Percentiles rank a stretch among this genome's conserved stretches.
phyloP scores from a whole-genome alignment of 164 flowering plant species.

The Pachysandra terminalis region DNA sequence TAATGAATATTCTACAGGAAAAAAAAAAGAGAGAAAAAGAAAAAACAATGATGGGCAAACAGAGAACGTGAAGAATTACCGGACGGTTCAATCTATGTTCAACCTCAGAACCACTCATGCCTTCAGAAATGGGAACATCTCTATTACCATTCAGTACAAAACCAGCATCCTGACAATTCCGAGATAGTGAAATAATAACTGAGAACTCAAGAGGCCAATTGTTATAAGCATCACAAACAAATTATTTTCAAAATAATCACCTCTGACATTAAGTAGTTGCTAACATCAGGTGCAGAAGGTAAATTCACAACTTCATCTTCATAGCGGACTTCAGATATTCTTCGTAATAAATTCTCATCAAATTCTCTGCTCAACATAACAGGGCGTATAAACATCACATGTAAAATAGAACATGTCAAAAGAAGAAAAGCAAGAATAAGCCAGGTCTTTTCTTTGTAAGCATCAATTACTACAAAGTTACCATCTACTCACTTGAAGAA shows the following conservation, averaged over 20 bases:
- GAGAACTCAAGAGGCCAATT: background rate
- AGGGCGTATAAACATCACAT: conserved; percentile 1
- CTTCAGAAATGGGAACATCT: conserved; percentile 59
- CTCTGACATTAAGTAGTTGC: conserved; percentile 79
- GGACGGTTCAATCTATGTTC: conserved; percentile 45
- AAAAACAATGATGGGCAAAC: too few species aligned
- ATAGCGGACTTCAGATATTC: conserved; percentile 56
- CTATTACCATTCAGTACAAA: conserved; percentile 55
- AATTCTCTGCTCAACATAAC: conserved; percentile 55
- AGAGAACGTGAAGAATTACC: conserved; percentile 24
- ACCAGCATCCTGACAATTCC: conserved; percentile 56
- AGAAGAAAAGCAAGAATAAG: background rate
- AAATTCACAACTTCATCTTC: conserved; percentile 73
- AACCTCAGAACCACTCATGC: conserved; percentile 71
- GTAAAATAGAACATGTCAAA: background rate
- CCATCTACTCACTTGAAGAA: conserved; percentile 76
- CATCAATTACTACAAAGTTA: background rate
- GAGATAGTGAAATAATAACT: conserved; percentile 4
- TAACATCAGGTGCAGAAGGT: conserved; percentile 84
- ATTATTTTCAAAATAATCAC: conserved; percentile 27
- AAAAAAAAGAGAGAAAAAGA: too few species aligned
- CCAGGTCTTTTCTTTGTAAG: background rate
- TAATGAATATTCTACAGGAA: too few species aligned
- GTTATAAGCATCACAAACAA: background rate
- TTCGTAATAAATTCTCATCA: conserved; percentile 65